These are phyloP conservation scores for Clavulina sp. DNA, from an alignment of 768 basidiomycete genomes.

Conservation along the genomic window DNA sequence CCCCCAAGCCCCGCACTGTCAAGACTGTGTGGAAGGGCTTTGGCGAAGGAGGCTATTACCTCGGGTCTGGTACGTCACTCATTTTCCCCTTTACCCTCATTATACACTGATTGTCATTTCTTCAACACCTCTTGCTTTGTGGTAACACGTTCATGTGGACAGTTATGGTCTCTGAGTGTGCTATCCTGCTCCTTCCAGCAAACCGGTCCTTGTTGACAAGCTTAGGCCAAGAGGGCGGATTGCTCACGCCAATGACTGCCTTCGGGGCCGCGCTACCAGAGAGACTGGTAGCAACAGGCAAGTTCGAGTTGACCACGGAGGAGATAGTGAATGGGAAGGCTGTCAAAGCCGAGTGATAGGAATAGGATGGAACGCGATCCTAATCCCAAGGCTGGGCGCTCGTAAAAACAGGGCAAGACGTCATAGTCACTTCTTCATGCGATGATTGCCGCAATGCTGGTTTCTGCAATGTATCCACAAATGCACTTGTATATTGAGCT, in stretches of 20 bases:
- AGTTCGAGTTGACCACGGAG: conserved; percentile 38
- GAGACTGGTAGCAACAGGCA: conserved; percentile 40
- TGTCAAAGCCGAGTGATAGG: not conserved
- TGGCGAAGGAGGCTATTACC: conserved; percentile 62
- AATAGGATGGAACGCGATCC: too few species aligned
- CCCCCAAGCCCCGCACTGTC: conserved; percentile 27
- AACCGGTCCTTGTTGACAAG: conserved; percentile 34
- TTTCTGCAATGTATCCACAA: too few species aligned
- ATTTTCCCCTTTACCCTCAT: not conserved
- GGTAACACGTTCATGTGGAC: too few species aligned
- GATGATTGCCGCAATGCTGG: too few species aligned
- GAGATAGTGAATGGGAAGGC: conserved; percentile 1
- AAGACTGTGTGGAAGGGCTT: conserved; percentile 43
- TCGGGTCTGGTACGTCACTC: conserved; percentile 24
- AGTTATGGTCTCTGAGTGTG: conserved; percentile 70
- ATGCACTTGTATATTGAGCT: too few species aligned
- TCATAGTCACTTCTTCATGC: too few species aligned
- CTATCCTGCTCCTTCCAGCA: conserved; percentile 48
- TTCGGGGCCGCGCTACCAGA: conserved; percentile 60
- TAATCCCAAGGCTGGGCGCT: too few species aligned
- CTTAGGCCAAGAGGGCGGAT: conserved; percentile 46
- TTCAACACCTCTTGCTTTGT: not conserved
- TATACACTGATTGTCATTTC: not conserved
- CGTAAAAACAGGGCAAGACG: too few species aligned
- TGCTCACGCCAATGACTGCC: conserved; percentile 70